Conservation (phyloP, 2,329 filamentous ascomycete genomes). For the Penicillium paneum region DNA sequence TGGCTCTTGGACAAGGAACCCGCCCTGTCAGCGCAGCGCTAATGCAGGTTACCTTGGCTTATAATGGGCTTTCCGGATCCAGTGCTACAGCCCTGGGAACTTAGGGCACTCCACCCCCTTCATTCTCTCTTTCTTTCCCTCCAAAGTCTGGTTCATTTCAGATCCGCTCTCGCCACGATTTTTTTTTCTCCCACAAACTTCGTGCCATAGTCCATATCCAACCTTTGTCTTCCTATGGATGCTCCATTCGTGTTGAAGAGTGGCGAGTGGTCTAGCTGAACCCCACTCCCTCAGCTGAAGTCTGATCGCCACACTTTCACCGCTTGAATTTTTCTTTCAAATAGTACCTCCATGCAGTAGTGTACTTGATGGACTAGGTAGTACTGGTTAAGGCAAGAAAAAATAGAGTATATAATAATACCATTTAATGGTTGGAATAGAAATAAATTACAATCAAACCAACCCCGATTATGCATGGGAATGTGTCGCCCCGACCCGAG, state of each 20-base stretch:
- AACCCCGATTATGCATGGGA: conserved; percentile 3
- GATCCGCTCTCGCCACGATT: conserved; percentile 20
- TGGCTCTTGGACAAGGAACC: conserved; percentile 24
- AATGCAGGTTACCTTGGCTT: conserved; percentile 39
- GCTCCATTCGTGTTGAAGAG: conserved; percentile 15
- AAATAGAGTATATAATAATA: neutral
- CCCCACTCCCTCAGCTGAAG: conserved; percentile 27
- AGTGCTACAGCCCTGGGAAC: conserved; percentile 39
- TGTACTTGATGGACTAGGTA: conserved; percentile 22
- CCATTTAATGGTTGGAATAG: neutral
- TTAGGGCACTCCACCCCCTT: conserved; percentile 27
- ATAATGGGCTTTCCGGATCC: conserved; percentile 30
- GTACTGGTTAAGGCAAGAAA: neutral
- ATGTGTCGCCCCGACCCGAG: conserved; percentile 23
- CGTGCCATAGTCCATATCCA: neutral
- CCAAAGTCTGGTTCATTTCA: neutral
- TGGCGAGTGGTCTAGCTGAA: conserved; percentile 19
- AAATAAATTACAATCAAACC: neutral
- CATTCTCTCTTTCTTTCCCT: conserved; percentile 9
- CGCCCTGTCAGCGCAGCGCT: conserved; percentile 32
- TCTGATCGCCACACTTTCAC: conserved; percentile 28
- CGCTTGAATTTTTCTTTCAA: conserved; percentile 13
- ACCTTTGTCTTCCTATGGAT: conserved; percentile 2
- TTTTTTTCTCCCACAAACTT: neutral
- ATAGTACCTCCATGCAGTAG: conserved; percentile 23